Percentiles rank a stretch among this genome's conserved stretches.
phyloP scores from a whole-genome alignment of 148 eudicot genomes.

The Dysphania ambrosioides region DNA sequence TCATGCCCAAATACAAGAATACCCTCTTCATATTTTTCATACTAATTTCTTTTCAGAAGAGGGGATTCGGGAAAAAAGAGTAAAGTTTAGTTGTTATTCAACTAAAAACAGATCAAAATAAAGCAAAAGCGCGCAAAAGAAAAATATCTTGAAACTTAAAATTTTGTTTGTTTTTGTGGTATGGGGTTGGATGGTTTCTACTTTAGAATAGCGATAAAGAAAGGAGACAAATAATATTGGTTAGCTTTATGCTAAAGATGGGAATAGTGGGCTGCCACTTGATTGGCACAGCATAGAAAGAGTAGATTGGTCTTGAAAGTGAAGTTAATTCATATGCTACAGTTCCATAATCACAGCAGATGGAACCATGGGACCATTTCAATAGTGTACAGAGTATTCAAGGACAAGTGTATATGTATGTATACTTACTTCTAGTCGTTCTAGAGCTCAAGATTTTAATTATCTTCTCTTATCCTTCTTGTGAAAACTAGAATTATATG shows the following conservation, averaged over 20 bases:
- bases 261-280: constrained; percentile 22
- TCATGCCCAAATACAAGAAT: constrained; percentile 31
- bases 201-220: constrained; percentile 1
- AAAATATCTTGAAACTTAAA: background rate
- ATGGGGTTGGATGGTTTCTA: constrained; percentile 30
- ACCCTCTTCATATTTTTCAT: constrained; percentile 28
- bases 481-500: no score
- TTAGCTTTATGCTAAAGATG: constrained; percentile 35
- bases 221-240: constrained; percentile 20
- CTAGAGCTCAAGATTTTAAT: no score
- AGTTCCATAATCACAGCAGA: background rate
- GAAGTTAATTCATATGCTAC: constrained; percentile 14
- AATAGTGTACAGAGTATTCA: no score
- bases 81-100: background rate
- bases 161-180: constrained; percentile 25
- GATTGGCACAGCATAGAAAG: constrained; percentile 22
- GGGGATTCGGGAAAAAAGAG: background rate
- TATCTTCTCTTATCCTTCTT: no score
- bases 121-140: background rate
- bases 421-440: no score
- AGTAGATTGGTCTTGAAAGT: constrained; percentile 33
- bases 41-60: background rate
- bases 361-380: background rate
- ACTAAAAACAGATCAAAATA: background rate
- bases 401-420: no score